phyloP scores from a whole-genome alignment of 257 asterid species.

The Nicotiana attenuata region DNA sequence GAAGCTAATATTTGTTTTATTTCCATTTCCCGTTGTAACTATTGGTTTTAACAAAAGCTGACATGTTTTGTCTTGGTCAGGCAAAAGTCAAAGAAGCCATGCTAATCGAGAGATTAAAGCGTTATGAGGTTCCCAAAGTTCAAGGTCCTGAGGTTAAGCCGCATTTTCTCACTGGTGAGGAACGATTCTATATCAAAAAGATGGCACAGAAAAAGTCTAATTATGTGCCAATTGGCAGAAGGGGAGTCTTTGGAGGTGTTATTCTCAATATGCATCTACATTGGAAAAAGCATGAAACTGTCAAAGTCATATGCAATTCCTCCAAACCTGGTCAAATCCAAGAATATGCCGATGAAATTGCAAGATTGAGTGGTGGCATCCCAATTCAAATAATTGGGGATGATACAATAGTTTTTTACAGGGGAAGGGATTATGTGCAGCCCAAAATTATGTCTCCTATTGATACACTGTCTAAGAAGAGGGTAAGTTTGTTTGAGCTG shows the following conservation, averaged over 20 bases:
- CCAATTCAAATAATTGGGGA: constrained; percentile 78
- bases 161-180: constrained; percentile 70
- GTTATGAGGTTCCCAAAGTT: constrained; percentile 75
- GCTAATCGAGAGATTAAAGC: constrained; percentile 71
- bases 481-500: constrained; percentile 37
- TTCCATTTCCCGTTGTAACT: not conserved
- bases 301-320: constrained; percentile 83
- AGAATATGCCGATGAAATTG: constrained; percentile 66
- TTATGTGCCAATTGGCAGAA: constrained; percentile 88
- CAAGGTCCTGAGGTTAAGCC: constrained; percentile 88
- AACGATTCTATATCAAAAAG: constrained; percentile 75
- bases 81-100: constrained; percentile 75
- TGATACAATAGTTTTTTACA: constrained; percentile 71
- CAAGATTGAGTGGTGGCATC: constrained; percentile 84
- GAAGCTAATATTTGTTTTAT: not conserved
- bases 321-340: constrained; percentile 79
- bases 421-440: constrained; percentile 82
- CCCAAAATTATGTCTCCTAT: constrained; percentile 94
- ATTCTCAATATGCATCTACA: constrained; percentile 97
- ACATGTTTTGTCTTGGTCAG: constrained; percentile 27
- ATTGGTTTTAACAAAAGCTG: not conserved
- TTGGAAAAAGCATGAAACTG: constrained; percentile 97
- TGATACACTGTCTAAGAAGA: constrained; percentile 81
- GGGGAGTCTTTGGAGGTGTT: constrained; percentile 95
- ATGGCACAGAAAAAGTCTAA: constrained; percentile 92